Percentiles rank a stretch among this genome's conserved stretches.
These are phyloP conservation scores for Monilinia fructicola DNA, from an alignment of 2,329 filamentous ascomycete genomes.

Conservation along the genomic window DNA sequence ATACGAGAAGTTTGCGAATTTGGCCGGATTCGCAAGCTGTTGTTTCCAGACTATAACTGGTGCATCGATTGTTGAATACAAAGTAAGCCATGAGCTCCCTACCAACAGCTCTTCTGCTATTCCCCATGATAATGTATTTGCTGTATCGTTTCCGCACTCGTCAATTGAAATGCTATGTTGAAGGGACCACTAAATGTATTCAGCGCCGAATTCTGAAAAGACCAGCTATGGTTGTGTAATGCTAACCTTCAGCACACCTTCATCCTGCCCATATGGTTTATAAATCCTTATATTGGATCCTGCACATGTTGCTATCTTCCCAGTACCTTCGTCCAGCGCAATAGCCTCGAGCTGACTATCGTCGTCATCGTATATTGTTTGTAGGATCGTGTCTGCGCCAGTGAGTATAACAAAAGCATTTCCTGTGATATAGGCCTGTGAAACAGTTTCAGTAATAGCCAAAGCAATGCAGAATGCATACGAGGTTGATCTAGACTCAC, in stretches of 20 bases:
- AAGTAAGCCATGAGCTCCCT: slow-evolving; percentile 65
- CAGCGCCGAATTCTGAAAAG: slow-evolving; percentile 26
- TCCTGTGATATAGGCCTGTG: slow-evolving; percentile 83
- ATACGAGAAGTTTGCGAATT: slow-evolving; percentile 76
- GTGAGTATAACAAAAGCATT: slow-evolving; percentile 82
- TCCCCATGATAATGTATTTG: slow-evolving; percentile 79
- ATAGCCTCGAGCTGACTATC: slow-evolving; percentile 66
- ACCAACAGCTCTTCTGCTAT: slow-evolving; percentile 80
- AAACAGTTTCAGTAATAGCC: slow-evolving; percentile 24
- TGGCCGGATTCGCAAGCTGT: slow-evolving; percentile 68
- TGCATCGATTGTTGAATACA: slow-evolving; percentile 58
- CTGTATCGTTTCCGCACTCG: slow-evolving; percentile 43
- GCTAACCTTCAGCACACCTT: slow-evolving; percentile 72
- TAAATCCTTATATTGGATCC: slow-evolving; percentile 70
- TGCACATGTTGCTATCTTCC: slow-evolving; percentile 80
- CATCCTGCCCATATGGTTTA: slow-evolving; percentile 67
- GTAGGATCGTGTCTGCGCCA: slow-evolving; percentile 71
- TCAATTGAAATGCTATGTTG: slow-evolving; percentile 58
- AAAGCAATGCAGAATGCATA: not conserved
- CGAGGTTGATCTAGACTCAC: slow-evolving; percentile 49
- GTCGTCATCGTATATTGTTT: slow-evolving; percentile 88
- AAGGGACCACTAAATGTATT: slow-evolving; percentile 56
- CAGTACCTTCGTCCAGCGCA: slow-evolving; percentile 75
- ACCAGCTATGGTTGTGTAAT: slow-evolving; percentile 24
- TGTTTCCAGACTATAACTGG: slow-evolving; percentile 70